phyloP scores from a whole-genome alignment of 768 basidiomycete species.

The Dentipellis fragilis region DNA sequence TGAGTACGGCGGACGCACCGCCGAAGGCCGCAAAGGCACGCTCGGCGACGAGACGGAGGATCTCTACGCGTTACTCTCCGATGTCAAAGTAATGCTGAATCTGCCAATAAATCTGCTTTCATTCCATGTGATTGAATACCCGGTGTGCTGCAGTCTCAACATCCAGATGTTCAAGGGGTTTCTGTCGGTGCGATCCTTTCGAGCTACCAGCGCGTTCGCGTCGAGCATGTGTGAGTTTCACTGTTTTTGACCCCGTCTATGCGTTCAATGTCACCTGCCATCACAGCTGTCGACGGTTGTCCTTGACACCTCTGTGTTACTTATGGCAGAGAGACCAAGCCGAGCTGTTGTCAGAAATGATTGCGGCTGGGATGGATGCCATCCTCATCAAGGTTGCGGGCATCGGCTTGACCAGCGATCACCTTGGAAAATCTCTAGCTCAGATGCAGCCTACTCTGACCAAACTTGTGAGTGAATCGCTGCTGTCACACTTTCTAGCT shows the following conservation, averaged over 20 bases:
- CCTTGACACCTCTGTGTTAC: conserved; percentile 72
- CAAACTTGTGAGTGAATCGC: conserved; percentile 46
- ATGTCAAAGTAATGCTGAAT: conserved; percentile 55
- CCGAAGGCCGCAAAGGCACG: conserved; percentile 37
- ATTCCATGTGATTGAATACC: conserved; percentile 1
- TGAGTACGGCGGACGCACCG: conserved; percentile 73
- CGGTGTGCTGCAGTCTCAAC: conserved; percentile 37
- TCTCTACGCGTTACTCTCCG: conserved; percentile 57
- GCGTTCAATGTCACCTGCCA: conserved; percentile 1
- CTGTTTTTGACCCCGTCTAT: not conserved
- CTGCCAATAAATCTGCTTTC: not conserved
- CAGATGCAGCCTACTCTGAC: conserved; percentile 66
- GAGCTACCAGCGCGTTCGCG: conserved; percentile 92
- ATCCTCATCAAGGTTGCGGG: conserved; percentile 95
- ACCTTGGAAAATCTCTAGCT: conserved; percentile 69
- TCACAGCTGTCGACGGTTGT: conserved; percentile 70
- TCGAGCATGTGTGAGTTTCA: conserved; percentile 87
- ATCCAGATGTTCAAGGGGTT: conserved; percentile 78
- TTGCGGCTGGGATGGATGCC: conserved; percentile 65
- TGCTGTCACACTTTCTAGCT: not conserved
- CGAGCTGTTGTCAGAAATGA: conserved; percentile 83
- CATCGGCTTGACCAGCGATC: conserved; percentile 67
- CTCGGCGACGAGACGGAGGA: conserved; percentile 95
- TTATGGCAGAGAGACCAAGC: conserved; percentile 91
- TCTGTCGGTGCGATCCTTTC: conserved; percentile 96